A percentile compares a stretch with the other conserved stretches of the same genome.
These are phyloP conservation scores for Metschnikowia amazonensis DNA, from an alignment of 805 yeast species.

Conservation along the genomic window DNA sequence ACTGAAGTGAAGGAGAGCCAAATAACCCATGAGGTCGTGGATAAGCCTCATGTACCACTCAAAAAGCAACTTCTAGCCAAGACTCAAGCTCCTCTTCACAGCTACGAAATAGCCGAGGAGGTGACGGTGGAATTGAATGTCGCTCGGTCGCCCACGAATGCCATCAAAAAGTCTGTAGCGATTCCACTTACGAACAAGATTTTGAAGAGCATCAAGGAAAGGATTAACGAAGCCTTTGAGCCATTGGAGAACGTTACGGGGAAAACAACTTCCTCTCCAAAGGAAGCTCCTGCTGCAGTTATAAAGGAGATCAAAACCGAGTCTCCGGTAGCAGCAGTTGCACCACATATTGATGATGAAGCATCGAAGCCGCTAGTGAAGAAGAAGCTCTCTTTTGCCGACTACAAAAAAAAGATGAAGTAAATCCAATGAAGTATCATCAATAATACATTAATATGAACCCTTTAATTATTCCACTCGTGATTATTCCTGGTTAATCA, in stretches of 20 bases:
- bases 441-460: neutral
- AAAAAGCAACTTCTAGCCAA: slow-evolving; percentile 21
- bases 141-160: neutral
- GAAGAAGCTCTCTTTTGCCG: slow-evolving; percentile 71
- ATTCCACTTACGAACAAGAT: slow-evolving; percentile 15
- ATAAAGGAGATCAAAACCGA: slow-evolving; percentile 1
- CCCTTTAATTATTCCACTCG: neutral
- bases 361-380: slow-evolving; percentile 18
- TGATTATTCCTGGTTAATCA: too few relatives aligned
- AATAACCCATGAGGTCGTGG: neutral
- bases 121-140: slow-evolving; percentile 5
- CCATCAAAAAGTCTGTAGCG: slow-evolving; percentile 7
- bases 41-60: slow-evolving; percentile 22
- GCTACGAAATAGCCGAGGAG: slow-evolving; percentile 3
- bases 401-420: slow-evolving; percentile 59
- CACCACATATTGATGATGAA: slow-evolving; percentile 7
- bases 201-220: slow-evolving; percentile 13
- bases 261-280: slow-evolving; percentile 2
- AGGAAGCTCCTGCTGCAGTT: neutral
- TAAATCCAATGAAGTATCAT: slow-evolving; percentile 10
- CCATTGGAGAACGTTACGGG: slow-evolving; percentile 17
- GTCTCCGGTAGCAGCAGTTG: slow-evolving; percentile 8
- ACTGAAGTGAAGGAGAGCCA: neutral
- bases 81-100: slow-evolving; percentile 5
- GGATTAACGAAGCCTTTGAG: slow-evolving; percentile 20